Percentiles rank a stretch among this genome's conserved stretches.
phyloP scores from a whole-genome alignment of 2,329 filamentous ascomycete genomes.

The Chaetomium globosum region DNA sequence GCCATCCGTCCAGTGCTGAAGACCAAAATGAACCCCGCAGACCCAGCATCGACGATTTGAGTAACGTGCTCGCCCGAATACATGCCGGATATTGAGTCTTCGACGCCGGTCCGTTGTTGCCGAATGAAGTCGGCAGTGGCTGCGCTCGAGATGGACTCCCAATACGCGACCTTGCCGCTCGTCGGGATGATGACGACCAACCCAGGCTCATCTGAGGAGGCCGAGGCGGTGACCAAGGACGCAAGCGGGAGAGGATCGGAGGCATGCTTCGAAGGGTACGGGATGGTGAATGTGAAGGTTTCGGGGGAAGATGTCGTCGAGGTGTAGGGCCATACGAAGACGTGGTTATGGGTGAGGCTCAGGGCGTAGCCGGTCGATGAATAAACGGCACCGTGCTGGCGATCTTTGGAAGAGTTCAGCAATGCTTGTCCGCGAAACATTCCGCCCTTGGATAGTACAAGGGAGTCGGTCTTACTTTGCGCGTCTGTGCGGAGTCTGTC shows the following conservation, averaged over 20 bases:
- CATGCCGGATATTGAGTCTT: slow-evolving; percentile 72
- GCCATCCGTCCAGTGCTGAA: slow-evolving; percentile 85
- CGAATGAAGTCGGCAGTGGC: slow-evolving; percentile 81
- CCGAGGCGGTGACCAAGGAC: slow-evolving; percentile 76
- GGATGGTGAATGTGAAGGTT: slow-evolving; percentile 78
- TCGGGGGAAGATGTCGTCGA: slow-evolving; percentile 69
- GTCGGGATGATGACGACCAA: slow-evolving; percentile 83
- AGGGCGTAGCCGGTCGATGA: slow-evolving; percentile 73
- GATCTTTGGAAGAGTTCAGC: slow-evolving; percentile 50
- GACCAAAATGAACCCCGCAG: slow-evolving; percentile 80
- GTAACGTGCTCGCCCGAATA: slow-evolving; percentile 76
- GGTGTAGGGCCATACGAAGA: slow-evolving; percentile 88
- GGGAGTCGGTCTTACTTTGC: slow-evolving; percentile 57
- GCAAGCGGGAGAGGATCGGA: slow-evolving; percentile 79
- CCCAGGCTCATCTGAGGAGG: slow-evolving; percentile 77
- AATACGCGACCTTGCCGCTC: slow-evolving; percentile 85
- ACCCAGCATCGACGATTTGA: slow-evolving; percentile 79
- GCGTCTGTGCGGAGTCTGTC: slow-evolving; percentile 70
- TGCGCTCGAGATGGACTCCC: slow-evolving; percentile 91
- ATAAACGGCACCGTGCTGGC: slow-evolving; percentile 67
- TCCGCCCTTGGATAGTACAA: background rate
- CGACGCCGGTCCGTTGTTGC: slow-evolving; percentile 78
- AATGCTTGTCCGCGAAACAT: slow-evolving; percentile 9
- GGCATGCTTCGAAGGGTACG: slow-evolving; percentile 67
- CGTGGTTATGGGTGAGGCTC: slow-evolving; percentile 76